Percentiles rank a stretch among this genome's conserved stretches.
Conservation (phyloP, 352 stramenopile genomes). For the Heterotrichella gracilis region DNA sequence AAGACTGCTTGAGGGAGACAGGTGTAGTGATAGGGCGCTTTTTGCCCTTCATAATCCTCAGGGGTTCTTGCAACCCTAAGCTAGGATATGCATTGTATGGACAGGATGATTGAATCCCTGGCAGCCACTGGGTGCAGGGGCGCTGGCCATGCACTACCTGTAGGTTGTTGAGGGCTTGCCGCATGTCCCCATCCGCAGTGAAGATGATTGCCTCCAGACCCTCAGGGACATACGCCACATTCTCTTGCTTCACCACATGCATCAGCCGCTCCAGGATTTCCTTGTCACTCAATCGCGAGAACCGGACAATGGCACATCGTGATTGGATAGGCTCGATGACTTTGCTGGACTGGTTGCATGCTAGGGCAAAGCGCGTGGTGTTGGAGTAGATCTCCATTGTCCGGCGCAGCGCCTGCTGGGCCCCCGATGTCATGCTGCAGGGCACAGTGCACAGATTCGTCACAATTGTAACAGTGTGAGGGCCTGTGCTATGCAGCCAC, state of each 20-base stretch:
- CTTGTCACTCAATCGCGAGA: slow-evolving; percentile 61
- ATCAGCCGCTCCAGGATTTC: slow-evolving; percentile 65
- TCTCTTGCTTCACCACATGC: slow-evolving; percentile 58
- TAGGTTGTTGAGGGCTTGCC: slow-evolving; percentile 89
- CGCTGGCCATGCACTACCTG: too few species aligned
- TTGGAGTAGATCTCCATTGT: slow-evolving; percentile 95
- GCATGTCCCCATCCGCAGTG: slow-evolving; percentile 89
- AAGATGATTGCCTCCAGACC: slow-evolving; percentile 87
- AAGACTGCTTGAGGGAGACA: too few species aligned
- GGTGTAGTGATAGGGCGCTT: too few species aligned
- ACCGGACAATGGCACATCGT: slow-evolving; percentile 82
- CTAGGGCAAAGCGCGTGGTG: slow-evolving; percentile 83
- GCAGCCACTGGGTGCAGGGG: too few species aligned
- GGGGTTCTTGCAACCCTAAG: too few species aligned
- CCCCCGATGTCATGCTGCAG: slow-evolving; percentile 77
- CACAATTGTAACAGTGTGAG: too few species aligned
- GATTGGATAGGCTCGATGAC: slow-evolving; percentile 97
- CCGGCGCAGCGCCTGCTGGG: slow-evolving; percentile 73
- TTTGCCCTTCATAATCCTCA: too few species aligned
- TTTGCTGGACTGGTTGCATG: slow-evolving; percentile 92
- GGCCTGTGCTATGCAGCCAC: too few species aligned
- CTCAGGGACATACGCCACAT: slow-evolving; percentile 39
- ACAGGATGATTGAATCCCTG: too few species aligned
- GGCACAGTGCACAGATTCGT: too few species aligned
- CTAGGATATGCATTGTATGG: too few species aligned